phyloP scores from a whole-genome alignment of 768 basidiomycete genomes.

The Amanita exitialis region DNA sequence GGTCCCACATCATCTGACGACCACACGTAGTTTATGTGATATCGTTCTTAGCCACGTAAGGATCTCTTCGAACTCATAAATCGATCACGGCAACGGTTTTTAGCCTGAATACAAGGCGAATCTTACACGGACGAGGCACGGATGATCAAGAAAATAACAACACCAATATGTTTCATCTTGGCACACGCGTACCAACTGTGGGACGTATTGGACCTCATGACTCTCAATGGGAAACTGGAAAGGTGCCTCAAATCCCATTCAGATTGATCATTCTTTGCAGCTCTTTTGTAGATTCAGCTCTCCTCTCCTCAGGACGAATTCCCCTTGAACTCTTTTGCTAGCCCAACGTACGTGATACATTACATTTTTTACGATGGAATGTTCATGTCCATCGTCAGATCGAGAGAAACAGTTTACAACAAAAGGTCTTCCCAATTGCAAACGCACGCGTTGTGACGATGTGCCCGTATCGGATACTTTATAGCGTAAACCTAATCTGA shows the following conservation, averaged over 20 bases:
- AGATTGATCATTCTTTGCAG: background rate
- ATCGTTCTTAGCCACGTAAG: conserved; percentile 20
- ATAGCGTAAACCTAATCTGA: too few relatives aligned
- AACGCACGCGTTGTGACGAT: too few relatives aligned
- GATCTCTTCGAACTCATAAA: conserved; percentile 16
- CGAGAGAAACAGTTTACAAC: too few relatives aligned
- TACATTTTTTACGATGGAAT: too few relatives aligned
- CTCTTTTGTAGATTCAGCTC: conserved; percentile 6
- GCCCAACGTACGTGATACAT: conserved; percentile 1
- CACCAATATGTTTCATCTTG: conserved; percentile 42
- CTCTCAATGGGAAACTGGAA: conserved; percentile 22
- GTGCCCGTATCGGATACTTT: too few relatives aligned
- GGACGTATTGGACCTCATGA: conserved; percentile 22
- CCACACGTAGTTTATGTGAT: conserved; percentile 42
- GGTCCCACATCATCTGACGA: background rate
- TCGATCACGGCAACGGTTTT: background rate
- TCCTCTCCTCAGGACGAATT: conserved; percentile 10
- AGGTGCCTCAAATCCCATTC: conserved; percentile 6
- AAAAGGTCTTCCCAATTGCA: too few relatives aligned
- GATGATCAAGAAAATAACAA: conserved; percentile 34
- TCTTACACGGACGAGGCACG: conserved; percentile 43
- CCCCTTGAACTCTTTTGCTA: conserved; percentile 14
- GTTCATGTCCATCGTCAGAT: too few relatives aligned
- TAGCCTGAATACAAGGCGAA: conserved; percentile 53
- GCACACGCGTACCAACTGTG: conserved; percentile 34